These are phyloP conservation scores for Botrytis fragariae DNA, from an alignment of 2,329 filamentous ascomycete species.

Conservation along the genomic window DNA sequence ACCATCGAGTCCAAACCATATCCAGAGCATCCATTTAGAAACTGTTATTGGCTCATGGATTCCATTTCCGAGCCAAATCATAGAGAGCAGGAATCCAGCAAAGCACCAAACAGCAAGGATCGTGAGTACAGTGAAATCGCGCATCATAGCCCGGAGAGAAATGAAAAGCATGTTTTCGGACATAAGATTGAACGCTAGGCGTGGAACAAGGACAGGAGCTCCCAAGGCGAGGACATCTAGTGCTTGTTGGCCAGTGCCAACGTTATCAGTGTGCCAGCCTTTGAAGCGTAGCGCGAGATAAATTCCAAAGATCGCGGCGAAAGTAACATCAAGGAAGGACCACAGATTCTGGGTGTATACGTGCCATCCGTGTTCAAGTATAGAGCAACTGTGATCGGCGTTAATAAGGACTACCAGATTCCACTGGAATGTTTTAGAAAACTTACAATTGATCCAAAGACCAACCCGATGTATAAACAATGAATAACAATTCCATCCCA, in stretches of 20 bases:
- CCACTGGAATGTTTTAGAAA: constrained; percentile 52
- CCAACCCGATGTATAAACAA: constrained; percentile 75
- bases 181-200: constrained; percentile 78
- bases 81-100: constrained; percentile 73
- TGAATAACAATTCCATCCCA: constrained; percentile 62
- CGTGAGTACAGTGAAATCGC: constrained; percentile 76
- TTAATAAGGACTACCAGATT: background rate
- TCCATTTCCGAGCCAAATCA: constrained; percentile 73
- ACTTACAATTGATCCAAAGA: constrained; percentile 42
- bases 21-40: constrained; percentile 88
- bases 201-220: constrained; percentile 73
- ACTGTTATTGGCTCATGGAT: constrained; percentile 65
- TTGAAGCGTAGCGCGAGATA: constrained; percentile 69
- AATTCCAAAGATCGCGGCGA: constrained; percentile 66
- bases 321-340: constrained; percentile 82
- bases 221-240: constrained; percentile 77
- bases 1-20: constrained; percentile 84
- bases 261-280: constrained; percentile 52
- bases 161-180: constrained; percentile 84
- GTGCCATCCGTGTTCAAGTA: constrained; percentile 73
- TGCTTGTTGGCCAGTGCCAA: constrained; percentile 60
- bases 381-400: constrained; percentile 48
- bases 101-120: constrained; percentile 80
- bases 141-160: constrained; percentile 79
- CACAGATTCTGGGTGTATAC: constrained; percentile 87